Evolutionary conservation across 1,284 basidiomycete genomes (phyloP).

Genomic region (Puccinia triticina): DNA sequence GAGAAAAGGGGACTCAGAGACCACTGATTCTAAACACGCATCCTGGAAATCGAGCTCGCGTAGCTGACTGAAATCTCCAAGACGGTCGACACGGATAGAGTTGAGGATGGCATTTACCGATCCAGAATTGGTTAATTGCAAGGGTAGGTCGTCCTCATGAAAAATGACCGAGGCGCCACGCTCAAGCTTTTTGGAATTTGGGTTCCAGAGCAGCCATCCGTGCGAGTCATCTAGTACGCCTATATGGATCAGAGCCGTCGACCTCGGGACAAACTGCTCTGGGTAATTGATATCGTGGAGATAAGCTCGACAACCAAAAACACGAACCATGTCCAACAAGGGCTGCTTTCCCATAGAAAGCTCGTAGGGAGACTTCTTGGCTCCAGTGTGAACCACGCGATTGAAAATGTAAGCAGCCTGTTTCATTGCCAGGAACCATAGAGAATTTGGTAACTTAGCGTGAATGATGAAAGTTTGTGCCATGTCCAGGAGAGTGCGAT

Average conservation of each 20-base stretch:
- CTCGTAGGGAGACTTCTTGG: background rate
- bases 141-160: no score
- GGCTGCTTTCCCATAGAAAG: background rate
- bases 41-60: no score
- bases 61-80: no score
- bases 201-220: background rate
- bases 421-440: background rate
- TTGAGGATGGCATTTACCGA: no score
- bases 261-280: no score
- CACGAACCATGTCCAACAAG: background rate
- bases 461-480: background rate
- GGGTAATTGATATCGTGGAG: no score
- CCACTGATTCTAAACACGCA: no score
- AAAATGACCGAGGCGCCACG: no score
- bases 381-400: background rate
- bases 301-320: no score
- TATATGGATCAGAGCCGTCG: background rate
- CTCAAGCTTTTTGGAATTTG: no score
- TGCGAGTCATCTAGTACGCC: background rate
- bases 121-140: background rate
- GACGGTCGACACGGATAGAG: no score
- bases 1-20: background rate
- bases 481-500: constrained; percentile 11
- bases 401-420: background rate
- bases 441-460: no score